Evolutionary conservation across 1,139 yeast genomes (phyloP), one percentile per base, ranked within the genome.

Genomic region (Nakaseomyces kungkrabaensis): DNA sequence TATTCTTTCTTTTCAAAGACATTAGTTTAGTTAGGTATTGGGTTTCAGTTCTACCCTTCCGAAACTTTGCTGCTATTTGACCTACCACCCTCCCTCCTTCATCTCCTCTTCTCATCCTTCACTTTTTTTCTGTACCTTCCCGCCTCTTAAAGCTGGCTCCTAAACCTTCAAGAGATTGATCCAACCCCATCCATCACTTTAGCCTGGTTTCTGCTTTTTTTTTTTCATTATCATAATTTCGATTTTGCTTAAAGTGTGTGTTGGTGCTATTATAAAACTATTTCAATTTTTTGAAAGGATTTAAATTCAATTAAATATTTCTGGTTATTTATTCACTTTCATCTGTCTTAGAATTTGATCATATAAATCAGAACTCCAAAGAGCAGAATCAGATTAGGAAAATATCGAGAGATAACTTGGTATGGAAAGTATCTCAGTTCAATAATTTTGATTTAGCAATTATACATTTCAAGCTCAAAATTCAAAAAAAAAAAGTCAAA

Each of bases 181-280:
- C 40, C 40, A 37, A 37, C 40, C 40, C 40, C 26, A 37, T 13
- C 40, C 40, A 37, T 37, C 40, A 37, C 40, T 13, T 37, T 37
- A 22, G 40, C 40, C 40, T 33, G 13, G 36, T n/a, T 33, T n/a
- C 36, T 33, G n/a, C 40, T 37, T 37, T 37, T 17, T 37, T 9
- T 37, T 37, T 37, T 37, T 22, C 40, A 37, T 37, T 37, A 37
- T 37, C 40, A 37, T 5, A 17, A 29, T 29, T 22, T 37, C 7
- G 26, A 37, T 37, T 37, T 37, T 37, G 10, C 24, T 37, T 37
- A 13, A 22, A 37, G 40, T 37, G 40, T 29, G 31, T 7, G 9
- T 29, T 29, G 25, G 11, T 37, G 4, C 8, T 37, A 37, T 37
- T 37, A 37, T 37, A 37, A 37, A 37, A 37, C 25, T 37, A 37